These are phyloP conservation scores for Stellera chamaejasme DNA, from an alignment of 345 rosid genomes.

Conservation along the genomic window DNA sequence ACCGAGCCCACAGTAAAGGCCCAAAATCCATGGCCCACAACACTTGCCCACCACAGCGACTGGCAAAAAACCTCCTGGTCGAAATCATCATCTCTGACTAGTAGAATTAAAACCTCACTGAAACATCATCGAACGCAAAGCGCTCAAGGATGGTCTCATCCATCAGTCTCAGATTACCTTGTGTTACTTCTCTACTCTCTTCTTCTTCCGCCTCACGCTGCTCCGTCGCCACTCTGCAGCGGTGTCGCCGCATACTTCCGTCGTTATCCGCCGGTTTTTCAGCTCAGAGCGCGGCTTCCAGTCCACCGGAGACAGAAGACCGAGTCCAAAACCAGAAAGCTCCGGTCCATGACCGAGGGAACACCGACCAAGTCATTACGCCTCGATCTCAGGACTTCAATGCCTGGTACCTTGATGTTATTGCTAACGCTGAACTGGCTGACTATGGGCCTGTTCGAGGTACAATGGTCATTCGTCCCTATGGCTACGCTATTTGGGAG, in stretches of 20 bases:
- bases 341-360: constrained; percentile 20
- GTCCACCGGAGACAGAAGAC: constrained; percentile 46
- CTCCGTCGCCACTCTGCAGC: constrained; percentile 24
- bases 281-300: constrained; percentile 37
- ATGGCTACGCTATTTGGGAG: constrained; percentile 96
- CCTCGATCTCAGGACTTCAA: constrained; percentile 90
- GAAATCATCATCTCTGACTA: constrained; percentile 14
- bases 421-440: constrained; percentile 88
- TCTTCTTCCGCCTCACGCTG: constrained; percentile 34
- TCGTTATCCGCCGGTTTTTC: constrained; percentile 39
- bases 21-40: background rate
- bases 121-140: background rate
- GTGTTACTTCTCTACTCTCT: constrained; percentile 42
- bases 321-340: constrained; percentile 27
- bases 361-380: constrained; percentile 48
- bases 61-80: background rate
- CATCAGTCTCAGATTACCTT: constrained; percentile 52
- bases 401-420: constrained; percentile 89
- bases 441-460: constrained; percentile 97
- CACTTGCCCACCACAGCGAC: background rate
- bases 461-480: constrained; percentile 92
- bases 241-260: constrained; percentile 20
- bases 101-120: constrained; percentile 1
- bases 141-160: constrained; percentile 41
- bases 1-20: background rate